A percentile compares a stretch with the other conserved stretches of the same genome.
Conservation (phyloP, 257 asterid species). For the Eustoma russellianum region DNA sequence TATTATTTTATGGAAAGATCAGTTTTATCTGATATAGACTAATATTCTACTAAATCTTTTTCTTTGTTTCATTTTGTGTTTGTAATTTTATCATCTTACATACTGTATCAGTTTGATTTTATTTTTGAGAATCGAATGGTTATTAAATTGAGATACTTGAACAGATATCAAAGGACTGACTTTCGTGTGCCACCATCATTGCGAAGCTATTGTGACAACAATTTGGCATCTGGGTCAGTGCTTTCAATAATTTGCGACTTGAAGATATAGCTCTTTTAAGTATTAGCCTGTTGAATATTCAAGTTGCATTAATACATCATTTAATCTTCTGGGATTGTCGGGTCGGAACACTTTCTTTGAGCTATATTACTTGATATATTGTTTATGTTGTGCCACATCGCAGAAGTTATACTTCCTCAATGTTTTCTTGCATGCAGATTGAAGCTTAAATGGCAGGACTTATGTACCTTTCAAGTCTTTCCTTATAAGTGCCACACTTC, state of each 20-base stretch:
- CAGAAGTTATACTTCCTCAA: not conserved
- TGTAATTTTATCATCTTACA: not conserved
- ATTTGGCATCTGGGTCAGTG: slow-evolving; percentile 41
- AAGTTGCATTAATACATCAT: not conserved
- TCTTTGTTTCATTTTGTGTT: not conserved
- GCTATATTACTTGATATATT: not conserved
- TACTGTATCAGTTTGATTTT: not conserved
- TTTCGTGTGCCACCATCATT: slow-evolving; percentile 75
- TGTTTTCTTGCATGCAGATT: slow-evolving; percentile 32
- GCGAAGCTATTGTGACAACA: slow-evolving; percentile 41
- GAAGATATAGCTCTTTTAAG: not conserved
- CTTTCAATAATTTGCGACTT: not conserved
- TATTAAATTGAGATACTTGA: slow-evolving; percentile 9
- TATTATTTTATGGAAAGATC: not conserved
- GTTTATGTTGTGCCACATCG: not conserved
- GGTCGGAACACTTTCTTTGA: too few species aligned
- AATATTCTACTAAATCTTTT: not conserved
- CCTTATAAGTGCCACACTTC: slow-evolving; percentile 59
- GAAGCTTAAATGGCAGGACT: slow-evolving; percentile 64
- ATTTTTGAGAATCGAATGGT: slow-evolving; percentile 9
- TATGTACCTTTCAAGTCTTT: slow-evolving; percentile 69
- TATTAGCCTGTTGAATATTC: not conserved
- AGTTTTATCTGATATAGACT: not conserved
- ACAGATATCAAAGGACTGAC: slow-evolving; percentile 70
- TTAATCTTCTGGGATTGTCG: not conserved